Evolutionary conservation across 2,329 filamentous ascomycete genomes (phyloP).

Genomic region (Clathrospora elynae): DNA sequence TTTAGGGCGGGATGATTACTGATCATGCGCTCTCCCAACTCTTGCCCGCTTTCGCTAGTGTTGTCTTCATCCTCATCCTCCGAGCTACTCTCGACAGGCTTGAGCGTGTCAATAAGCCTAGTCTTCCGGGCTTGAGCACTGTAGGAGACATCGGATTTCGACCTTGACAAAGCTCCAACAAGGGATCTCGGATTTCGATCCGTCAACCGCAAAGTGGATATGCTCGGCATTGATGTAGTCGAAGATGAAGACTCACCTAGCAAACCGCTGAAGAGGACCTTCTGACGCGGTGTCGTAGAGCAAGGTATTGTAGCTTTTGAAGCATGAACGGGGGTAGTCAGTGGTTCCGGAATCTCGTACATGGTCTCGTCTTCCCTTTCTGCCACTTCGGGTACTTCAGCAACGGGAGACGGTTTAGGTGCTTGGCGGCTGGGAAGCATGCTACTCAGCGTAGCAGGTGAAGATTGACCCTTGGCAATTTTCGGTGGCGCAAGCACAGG

Average conservation of each 20-base stretch:
- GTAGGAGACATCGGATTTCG: constrained; percentile 41
- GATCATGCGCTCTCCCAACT: constrained; percentile 2
- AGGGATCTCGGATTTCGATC: constrained; percentile 30
- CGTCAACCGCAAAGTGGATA: constrained; percentile 39
- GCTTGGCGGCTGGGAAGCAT: constrained; percentile 39
- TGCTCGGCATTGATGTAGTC: constrained; percentile 39
- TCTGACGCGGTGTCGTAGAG: constrained; percentile 46
- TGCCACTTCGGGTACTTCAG: constrained; percentile 18
- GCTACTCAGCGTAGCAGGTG: constrained; percentile 38
- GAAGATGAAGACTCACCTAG: constrained; percentile 35
- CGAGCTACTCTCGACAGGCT: constrained; percentile 30
- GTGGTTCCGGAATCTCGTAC: constrained; percentile 41
- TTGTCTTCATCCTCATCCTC: constrained; percentile 34
- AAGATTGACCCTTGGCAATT: constrained; percentile 39
- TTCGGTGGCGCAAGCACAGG: constrained; percentile 20
- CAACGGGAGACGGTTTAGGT: constrained; percentile 21
- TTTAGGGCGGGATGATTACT: background rate
- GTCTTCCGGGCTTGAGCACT: constrained; percentile 31
- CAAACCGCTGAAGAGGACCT: constrained; percentile 41
- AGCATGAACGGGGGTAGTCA: constrained; percentile 26
- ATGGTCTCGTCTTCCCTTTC: constrained; percentile 41
- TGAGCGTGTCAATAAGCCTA: constrained; percentile 42
- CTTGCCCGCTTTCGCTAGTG: constrained; percentile 30
- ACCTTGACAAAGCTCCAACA: constrained; percentile 33
- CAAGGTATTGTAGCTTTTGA: constrained; percentile 23